These are phyloP conservation scores for Daldinia decipiens DNA, from an alignment of 495 filamentous ascomycete genomes.

Conservation along the genomic window DNA sequence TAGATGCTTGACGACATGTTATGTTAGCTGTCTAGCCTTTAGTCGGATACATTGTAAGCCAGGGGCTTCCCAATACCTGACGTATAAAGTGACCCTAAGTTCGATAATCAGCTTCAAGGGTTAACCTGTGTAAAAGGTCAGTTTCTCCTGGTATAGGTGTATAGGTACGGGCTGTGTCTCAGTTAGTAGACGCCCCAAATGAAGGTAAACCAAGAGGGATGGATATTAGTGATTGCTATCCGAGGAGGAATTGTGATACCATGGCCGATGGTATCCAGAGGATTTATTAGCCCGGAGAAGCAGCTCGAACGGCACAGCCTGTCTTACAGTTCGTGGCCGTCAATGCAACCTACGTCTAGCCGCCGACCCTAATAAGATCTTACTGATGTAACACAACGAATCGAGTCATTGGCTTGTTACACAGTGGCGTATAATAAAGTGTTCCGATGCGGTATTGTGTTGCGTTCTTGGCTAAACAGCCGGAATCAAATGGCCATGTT, in stretches of 20 bases:
- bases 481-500: not conserved
- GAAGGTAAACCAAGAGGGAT: no score
- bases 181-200: not conserved
- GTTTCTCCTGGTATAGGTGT: constrained; percentile 13
- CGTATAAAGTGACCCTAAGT: constrained; percentile 20
- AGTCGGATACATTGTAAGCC: constrained; percentile 18
- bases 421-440: constrained; percentile 8
- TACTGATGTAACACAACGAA: constrained; percentile 10
- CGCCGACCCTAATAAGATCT: constrained; percentile 9
- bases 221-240: not conserved
- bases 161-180: not conserved
- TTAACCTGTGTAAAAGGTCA: constrained; percentile 10
- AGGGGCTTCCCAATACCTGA: constrained; percentile 11
- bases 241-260: not conserved
- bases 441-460: constrained; percentile 17
- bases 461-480: constrained; percentile 5
- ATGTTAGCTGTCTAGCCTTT: not conserved
- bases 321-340: not conserved
- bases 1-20: constrained; percentile 4
- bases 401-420: constrained; percentile 16
- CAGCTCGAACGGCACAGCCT: not conserved
- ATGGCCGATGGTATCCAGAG: not conserved
- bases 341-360: not conserved
- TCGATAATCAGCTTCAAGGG: constrained; percentile 14
- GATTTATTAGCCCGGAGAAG: not conserved